These are phyloP conservation scores for Pseudisothecium myosuroides DNA, from an alignment of 225 moss, liverwort and hornwort species.

Conservation along the genomic window DNA sequence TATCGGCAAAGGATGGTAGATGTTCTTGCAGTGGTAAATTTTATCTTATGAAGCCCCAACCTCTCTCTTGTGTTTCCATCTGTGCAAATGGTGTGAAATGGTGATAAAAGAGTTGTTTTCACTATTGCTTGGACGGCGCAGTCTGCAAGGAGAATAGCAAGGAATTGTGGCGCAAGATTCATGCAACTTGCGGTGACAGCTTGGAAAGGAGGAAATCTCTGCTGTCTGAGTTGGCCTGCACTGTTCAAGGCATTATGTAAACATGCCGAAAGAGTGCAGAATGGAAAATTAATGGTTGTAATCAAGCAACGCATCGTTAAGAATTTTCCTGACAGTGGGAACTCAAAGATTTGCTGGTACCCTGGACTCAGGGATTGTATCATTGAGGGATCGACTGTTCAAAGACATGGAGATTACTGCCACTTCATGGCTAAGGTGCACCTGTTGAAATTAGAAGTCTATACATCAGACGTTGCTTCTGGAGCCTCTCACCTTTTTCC, in stretches of 20 bases:
- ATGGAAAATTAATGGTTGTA: not conserved
- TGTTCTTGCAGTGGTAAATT: not conserved
- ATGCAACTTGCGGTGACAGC: not conserved
- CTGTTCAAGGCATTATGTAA: not conserved
- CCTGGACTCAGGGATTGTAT: not conserved
- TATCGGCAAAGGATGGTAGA: conserved; percentile 76
- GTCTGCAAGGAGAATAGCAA: not conserved
- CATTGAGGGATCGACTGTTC: not conserved
- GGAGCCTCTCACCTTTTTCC: not conserved
- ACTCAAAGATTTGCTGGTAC: not conserved
- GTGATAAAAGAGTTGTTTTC: not conserved
- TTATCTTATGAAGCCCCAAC: not conserved
- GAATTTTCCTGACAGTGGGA: not conserved
- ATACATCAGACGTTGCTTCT: not conserved
- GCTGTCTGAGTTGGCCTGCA: not conserved
- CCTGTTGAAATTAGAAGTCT: not conserved
- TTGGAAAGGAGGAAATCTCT: not conserved
- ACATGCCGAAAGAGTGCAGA: not conserved
- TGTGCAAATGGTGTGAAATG: not conserved
- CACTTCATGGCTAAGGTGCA: not conserved
- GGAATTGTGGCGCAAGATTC: not conserved
- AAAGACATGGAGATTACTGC: not conserved
- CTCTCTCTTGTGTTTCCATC: not conserved
- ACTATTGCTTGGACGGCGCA: not conserved
- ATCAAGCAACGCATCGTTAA: not conserved